Conservation (phyloP, 257 asterid genomes). For the Linderniella brevidens region DNA sequence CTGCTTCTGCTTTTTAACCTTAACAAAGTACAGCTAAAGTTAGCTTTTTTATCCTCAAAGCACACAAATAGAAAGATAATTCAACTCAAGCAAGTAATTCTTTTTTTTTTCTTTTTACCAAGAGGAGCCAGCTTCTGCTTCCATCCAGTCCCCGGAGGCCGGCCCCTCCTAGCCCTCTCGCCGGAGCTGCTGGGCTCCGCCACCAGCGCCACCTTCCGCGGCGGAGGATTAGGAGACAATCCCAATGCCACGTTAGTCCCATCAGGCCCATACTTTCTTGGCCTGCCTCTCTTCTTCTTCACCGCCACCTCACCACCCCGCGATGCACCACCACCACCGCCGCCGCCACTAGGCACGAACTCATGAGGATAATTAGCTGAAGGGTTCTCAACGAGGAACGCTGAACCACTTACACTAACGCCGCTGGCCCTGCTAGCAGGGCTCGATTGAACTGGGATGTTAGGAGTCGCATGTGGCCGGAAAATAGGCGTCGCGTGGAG, state of each 20-base stretch:
- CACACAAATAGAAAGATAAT: too few species aligned
- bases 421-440: slow-evolving; percentile 17
- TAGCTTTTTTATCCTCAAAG: too few species aligned
- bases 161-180: slow-evolving; percentile 44
- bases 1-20: too few species aligned
- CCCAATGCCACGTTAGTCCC: slow-evolving; percentile 50
- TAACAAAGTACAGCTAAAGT: too few species aligned
- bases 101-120: slow-evolving; percentile 28
- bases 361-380: slow-evolving; percentile 32
- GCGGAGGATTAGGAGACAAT: slow-evolving; percentile 42
- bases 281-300: slow-evolving; percentile 96
- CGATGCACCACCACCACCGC: slow-evolving; percentile 13
- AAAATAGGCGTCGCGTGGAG: slow-evolving; percentile 28
- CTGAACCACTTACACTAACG: slow-evolving; percentile 19
- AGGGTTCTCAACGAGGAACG: slow-evolving; percentile 54
- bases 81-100: background rate
- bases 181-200: slow-evolving; percentile 18
- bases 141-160: slow-evolving; percentile 96
- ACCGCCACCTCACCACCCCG: slow-evolving; percentile 33
- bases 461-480: slow-evolving; percentile 34
- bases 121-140: slow-evolving; percentile 92
- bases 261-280: slow-evolving; percentile 83
- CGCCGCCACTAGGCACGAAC: slow-evolving; percentile 20
- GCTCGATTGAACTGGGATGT: slow-evolving; percentile 34
- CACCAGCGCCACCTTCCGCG: slow-evolving; percentile 29